phyloP scores from a whole-genome alignment of 148 eudicot genomes.

The Amaranthus cruentus region DNA sequence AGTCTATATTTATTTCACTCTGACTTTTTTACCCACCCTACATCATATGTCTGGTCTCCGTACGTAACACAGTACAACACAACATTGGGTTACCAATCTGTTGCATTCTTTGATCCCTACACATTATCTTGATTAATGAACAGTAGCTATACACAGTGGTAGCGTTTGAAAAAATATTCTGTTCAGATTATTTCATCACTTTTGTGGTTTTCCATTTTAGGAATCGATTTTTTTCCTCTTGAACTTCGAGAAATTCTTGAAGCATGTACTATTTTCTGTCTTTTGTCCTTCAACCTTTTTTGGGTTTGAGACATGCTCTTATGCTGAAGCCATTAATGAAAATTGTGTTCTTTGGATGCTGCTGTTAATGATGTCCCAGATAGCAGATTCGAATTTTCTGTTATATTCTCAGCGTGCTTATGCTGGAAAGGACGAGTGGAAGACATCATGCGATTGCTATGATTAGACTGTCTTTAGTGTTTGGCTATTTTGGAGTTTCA shows the following conservation, averaged over 20 bases:
- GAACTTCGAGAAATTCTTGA: not conserved
- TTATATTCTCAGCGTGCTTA: not conserved
- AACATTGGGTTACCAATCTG: no score
- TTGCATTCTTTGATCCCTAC: no score
- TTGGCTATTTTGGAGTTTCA: not conserved
- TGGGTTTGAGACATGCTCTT: not conserved
- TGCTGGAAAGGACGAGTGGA: no score
- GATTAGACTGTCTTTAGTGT: not conserved
- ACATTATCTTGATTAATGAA: not conserved
- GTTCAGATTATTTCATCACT: not conserved
- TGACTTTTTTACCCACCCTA: no score
- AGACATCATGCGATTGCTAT: no score
- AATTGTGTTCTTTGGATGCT: no score
- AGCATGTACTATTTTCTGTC: not conserved
- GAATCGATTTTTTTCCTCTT: not conserved
- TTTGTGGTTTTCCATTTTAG: not conserved
- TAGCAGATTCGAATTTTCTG: not conserved
- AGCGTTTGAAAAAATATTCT: not conserved
- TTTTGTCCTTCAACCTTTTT: not conserved
- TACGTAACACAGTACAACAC: no score
- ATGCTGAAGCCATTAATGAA: not conserved
- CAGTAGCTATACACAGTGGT: not conserved
- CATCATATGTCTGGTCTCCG: no score
- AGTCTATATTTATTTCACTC: no score
- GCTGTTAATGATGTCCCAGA: no score